phyloP scores from a whole-genome alignment of 192 early-diverging fungal species.

The Mortierella claussenii region DNA sequence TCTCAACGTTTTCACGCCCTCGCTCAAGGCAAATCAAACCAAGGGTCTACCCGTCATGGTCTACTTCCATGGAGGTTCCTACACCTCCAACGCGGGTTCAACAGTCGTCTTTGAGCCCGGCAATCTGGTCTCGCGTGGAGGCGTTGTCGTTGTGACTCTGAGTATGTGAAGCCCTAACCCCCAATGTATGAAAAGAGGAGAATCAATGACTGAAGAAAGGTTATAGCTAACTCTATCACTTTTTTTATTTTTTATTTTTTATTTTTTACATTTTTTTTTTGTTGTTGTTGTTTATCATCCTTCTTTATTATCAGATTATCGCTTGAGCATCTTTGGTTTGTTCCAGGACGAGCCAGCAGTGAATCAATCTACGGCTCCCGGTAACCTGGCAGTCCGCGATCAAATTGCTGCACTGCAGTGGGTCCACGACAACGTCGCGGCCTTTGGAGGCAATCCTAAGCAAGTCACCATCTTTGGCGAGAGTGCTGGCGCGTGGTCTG shows the following conservation, averaged over 20 bases:
- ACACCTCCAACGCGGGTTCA: neutral
- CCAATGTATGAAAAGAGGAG: too few species aligned
- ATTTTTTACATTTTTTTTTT: neutral
- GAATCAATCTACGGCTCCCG: conserved; percentile 11
- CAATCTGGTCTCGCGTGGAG: conserved; percentile 38
- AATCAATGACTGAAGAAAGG: too few species aligned
- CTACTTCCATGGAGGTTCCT: conserved; percentile 26
- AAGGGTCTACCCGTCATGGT: conserved; percentile 43
- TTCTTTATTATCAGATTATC: conserved; percentile 19
- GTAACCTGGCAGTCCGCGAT: conserved; percentile 58
- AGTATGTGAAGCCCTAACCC: too few species aligned
- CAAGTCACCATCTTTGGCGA: conserved; percentile 65
- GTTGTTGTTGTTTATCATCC: too few species aligned
- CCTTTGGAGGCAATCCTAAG: conserved; percentile 68
- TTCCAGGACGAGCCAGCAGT: conserved; percentile 13
- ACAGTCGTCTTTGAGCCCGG: conserved; percentile 28
- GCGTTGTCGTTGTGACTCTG: conserved; percentile 36
- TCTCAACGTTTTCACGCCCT: conserved; percentile 44
- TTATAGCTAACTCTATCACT: too few species aligned
- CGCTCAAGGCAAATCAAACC: conserved; percentile 2
- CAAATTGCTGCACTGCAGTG: conserved; percentile 65
- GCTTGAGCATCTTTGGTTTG: conserved; percentile 19
- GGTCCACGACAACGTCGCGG: conserved; percentile 64
- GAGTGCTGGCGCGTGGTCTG: conserved; percentile 56
- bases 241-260: neutral